Conservation (phyloP, 2,329 filamentous ascomycete genomes). For the Hymenoscyphus occultus region DNA sequence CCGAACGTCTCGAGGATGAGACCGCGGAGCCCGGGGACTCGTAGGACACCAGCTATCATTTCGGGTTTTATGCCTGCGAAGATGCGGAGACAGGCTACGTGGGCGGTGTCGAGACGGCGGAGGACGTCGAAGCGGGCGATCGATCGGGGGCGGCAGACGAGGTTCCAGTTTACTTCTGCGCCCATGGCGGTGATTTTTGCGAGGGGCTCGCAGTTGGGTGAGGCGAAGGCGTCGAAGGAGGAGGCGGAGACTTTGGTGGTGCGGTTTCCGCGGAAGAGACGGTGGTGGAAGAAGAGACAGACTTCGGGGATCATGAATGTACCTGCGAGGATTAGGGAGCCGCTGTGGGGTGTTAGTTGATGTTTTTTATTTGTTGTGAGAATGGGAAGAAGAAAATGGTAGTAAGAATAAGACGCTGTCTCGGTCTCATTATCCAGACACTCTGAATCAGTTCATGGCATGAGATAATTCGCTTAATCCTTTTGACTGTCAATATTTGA, state of each 20-base stretch:
- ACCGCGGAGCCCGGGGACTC: conserved; percentile 59
- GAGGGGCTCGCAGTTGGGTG: conserved; percentile 63
- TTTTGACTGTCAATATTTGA: background rate
- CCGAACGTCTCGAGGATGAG: conserved; percentile 71
- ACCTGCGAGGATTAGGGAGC: conserved; percentile 66
- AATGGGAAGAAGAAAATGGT: background rate
- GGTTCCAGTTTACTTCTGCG: conserved; percentile 61
- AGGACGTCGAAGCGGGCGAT: conserved; percentile 60
- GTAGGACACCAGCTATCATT: conserved; percentile 66
- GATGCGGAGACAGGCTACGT: conserved; percentile 68
- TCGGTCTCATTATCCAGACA: no score
- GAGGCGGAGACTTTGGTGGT: conserved; percentile 67
- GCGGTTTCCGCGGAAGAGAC: conserved; percentile 66
- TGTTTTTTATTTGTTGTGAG: background rate
- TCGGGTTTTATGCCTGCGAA: conserved; percentile 71
- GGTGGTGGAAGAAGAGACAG: conserved; percentile 71
- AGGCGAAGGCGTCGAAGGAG: conserved; percentile 66
- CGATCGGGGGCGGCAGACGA: conserved; percentile 55
- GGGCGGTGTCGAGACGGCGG: conserved; percentile 58
- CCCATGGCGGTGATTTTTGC: conserved; percentile 59
- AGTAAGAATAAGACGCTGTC: no score
- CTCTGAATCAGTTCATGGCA: no score
- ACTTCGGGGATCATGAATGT: conserved; percentile 75
- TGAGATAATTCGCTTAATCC: background rate
- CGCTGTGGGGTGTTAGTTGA: conserved; percentile 29